Conservation (phyloP, 441 rosid genomes). For the Jatropha multifida region DNA sequence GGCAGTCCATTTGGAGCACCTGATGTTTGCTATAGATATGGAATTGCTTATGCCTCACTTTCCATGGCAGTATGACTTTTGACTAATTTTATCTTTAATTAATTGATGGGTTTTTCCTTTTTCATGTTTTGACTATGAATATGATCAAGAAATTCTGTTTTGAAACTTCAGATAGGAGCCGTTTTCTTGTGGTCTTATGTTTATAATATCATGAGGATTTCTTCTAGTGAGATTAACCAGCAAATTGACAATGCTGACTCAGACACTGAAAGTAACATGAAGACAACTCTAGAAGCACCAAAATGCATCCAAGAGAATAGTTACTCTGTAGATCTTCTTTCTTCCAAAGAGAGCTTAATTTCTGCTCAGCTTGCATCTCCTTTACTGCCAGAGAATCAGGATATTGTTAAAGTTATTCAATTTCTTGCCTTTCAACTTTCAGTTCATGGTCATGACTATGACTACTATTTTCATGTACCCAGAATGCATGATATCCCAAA, state of each 20-base stretch:
- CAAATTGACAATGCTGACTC: neutral
- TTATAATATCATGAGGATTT: conserved; percentile 37
- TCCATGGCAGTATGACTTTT: conserved; percentile 38
- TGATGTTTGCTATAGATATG: conserved; percentile 24
- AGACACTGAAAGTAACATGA: neutral
- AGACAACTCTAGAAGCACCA: neutral
- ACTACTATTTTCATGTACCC: too few relatives aligned
- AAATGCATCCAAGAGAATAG: too few relatives aligned
- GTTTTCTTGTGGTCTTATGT: conserved; percentile 41
- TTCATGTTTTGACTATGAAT: neutral
- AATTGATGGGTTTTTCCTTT: neutral
- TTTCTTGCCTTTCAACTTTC: neutral
- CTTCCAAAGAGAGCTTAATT: conserved; percentile 1
- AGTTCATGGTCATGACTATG: too few relatives aligned
- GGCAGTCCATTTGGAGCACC: conserved; percentile 37
- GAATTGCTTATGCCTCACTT: conserved; percentile 39
- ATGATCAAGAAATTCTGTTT: neutral
- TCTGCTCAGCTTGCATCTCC: neutral
- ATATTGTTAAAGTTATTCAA: neutral
- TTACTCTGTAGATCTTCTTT: neutral
- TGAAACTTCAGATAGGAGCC: conserved; percentile 28
- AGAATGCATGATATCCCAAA: too few relatives aligned
- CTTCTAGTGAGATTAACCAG: conserved; percentile 13
- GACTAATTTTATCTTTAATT: too few relatives aligned
- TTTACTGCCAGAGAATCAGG: neutral